Conservation (phyloP, 148 eudicot genomes). For the Polygonum aviculare region DNA sequence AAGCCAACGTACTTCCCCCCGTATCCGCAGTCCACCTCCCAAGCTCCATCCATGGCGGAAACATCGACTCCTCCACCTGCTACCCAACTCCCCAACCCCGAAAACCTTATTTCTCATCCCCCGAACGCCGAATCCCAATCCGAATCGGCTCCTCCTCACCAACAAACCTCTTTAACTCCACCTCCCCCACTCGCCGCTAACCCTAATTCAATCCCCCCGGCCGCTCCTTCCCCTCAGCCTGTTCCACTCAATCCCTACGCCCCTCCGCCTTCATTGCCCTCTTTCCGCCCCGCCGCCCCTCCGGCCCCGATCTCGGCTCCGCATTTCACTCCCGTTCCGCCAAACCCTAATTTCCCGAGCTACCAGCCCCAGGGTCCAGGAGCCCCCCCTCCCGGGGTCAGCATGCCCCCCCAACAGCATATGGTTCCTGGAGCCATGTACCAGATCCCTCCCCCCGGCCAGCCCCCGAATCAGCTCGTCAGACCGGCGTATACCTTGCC, state of each 20-base stretch:
- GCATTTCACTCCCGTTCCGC: conserved; percentile 40
- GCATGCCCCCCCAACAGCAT: conserved; percentile 14
- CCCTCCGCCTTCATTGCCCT: conserved; percentile 19
- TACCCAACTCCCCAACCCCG: conserved; percentile 18
- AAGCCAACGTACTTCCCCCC: not conserved
- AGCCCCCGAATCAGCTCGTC: conserved; percentile 26
- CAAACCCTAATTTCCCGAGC: conserved; percentile 27
- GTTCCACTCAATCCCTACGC: conserved; percentile 2
- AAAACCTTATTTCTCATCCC: conserved; percentile 16
- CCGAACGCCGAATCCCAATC: conserved; percentile 16
- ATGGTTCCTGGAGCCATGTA: conserved; percentile 17
- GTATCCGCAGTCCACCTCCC: not conserved
- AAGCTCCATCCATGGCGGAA: conserved; percentile 22
- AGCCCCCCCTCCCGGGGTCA: conserved; percentile 48
- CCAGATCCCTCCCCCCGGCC: conserved; percentile 31
- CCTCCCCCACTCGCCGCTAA: conserved; percentile 29
- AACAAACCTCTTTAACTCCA: conserved; percentile 15
- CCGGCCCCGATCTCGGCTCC: conserved; percentile 32
- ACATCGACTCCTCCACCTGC: conserved; percentile 20
- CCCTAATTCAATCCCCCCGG: conserved; percentile 25
- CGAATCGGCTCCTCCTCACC: conserved; percentile 16
- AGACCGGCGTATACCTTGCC: conserved; percentile 51
- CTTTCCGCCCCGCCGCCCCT: conserved; percentile 48
- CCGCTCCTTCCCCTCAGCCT: conserved; percentile 24
- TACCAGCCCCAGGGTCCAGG: conserved; percentile 19